Evolutionary conservation across 306 rosid genomes (phyloP).

Genomic region (Elaeagnus macrophylla): DNA sequence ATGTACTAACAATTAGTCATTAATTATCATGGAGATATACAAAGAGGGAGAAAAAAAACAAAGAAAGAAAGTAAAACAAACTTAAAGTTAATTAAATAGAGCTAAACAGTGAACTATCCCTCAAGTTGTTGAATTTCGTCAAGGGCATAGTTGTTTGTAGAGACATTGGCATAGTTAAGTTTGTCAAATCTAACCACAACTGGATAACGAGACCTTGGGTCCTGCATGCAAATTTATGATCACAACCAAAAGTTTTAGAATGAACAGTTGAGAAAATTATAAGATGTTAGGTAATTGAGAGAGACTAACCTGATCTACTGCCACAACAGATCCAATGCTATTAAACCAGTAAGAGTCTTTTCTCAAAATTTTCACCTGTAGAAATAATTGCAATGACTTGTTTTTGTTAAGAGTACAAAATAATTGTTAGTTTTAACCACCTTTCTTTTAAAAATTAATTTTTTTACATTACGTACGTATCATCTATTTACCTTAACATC

Average conservation of each 20-base stretch:
- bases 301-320: conserved; percentile 20
- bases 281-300: no score
- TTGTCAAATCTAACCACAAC: conserved; percentile 25
- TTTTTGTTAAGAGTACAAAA: neutral
- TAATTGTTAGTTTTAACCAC: neutral
- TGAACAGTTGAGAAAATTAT: no score
- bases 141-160: conserved; percentile 26
- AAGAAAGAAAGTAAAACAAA: no score
- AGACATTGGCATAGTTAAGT: conserved; percentile 25
- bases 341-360: conserved; percentile 26
- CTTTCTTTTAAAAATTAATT: no score
- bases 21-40: no score
- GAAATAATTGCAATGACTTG: neutral
- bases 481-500: no score
- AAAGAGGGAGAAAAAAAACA: no score
- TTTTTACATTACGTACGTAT: no score
- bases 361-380: conserved; percentile 21
- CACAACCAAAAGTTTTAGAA: no score
- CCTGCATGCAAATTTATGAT: conserved; percentile 9
- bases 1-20: no score
- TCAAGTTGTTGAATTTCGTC: conserved; percentile 19
- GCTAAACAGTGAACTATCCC: neutral
- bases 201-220: conserved; percentile 19
- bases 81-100: neutral
- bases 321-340: conserved; percentile 19